Evolutionary conservation across 345 rosid genomes (phyloP).

Genomic region (Populus nigra): DNA sequence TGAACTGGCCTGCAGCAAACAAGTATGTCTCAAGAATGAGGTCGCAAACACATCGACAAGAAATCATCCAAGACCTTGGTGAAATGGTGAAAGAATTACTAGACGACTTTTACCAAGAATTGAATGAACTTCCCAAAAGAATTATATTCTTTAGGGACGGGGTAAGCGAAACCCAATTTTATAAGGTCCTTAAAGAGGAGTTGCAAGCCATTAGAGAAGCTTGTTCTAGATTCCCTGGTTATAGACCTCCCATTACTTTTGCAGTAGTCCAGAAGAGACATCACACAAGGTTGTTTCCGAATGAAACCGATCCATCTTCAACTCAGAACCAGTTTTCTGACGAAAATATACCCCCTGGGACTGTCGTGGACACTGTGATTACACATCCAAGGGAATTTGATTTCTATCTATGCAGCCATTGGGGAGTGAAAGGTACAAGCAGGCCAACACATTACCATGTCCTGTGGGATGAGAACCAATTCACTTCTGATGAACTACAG

Average conservation of each 20-base stretch:
- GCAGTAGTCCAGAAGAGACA: constrained; percentile 93
- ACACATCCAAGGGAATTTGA: constrained; percentile 91
- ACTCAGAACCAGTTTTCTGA: constrained; percentile 29
- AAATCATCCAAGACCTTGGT: constrained; percentile 80
- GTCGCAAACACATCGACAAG: constrained; percentile 96
- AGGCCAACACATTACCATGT: constrained; percentile 90
- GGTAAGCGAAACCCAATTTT: constrained; percentile 89
- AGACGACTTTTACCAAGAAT: constrained; percentile 66
- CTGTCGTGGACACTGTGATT: constrained; percentile 84
- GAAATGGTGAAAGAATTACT: constrained; percentile 82
- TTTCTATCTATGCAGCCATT: constrained; percentile 89
- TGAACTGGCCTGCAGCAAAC: constrained; percentile 99
- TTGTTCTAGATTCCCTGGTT: constrained; percentile 54
- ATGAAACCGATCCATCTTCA: constrained; percentile 37
- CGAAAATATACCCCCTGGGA: constrained; percentile 86
- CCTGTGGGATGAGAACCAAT: constrained; percentile 77
- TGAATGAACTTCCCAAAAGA: constrained; percentile 64
- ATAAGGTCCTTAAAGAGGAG: constrained; percentile 74
- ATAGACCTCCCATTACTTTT: constrained; percentile 73
- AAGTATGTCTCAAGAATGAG: constrained; percentile 81
- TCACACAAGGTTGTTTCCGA: constrained; percentile 78
- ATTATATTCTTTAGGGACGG: constrained; percentile 95
- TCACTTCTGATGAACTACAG: constrained; percentile 91
- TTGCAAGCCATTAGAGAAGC: constrained; percentile 64
- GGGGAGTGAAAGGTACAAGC: constrained; percentile 94